A percentile compares a stretch with the other conserved stretches of the same genome.
phyloP scores from a whole-genome alignment of 768 basidiomycete genomes.

The Sarcodon aspratus region DNA sequence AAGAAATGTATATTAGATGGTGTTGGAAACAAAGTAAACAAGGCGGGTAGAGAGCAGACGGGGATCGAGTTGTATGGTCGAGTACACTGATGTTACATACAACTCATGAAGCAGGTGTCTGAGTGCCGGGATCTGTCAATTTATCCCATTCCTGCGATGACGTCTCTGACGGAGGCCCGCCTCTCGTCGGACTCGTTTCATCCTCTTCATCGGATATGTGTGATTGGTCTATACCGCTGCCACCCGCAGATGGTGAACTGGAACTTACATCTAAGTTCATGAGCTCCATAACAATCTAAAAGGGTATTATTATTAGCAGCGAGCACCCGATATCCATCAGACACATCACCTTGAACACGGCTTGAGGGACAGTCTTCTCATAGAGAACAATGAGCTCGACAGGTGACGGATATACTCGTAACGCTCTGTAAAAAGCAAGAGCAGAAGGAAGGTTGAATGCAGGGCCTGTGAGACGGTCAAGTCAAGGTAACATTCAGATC shows the following conservation, averaged over 20 bases:
- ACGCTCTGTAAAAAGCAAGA: constrained; percentile 83
- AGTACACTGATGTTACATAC: constrained; percentile 5
- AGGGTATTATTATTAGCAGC: not conserved
- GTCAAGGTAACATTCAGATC: not conserved
- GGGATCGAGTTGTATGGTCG: constrained; percentile 5
- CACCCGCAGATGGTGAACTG: constrained; percentile 28
- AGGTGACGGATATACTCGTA: constrained; percentile 90
- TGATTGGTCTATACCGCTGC: not conserved
- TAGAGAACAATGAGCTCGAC: constrained; percentile 93
- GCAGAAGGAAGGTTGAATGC: constrained; percentile 72
- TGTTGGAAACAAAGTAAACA: constrained; percentile 11
- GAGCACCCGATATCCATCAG: not conserved
- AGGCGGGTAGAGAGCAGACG: constrained; percentile 5
- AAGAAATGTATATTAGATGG: constrained; percentile 14
- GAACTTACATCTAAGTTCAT: constrained; percentile 84
- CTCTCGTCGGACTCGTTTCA: constrained; percentile 47
- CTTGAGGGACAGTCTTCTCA: constrained; percentile 77
- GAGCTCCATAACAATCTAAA: constrained; percentile 68
- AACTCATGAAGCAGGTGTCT: constrained; percentile 31
- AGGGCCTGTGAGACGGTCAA: constrained; percentile 42
- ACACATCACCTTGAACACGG: constrained; percentile 60
- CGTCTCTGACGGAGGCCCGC: constrained; percentile 72
- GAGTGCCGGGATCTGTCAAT: constrained; percentile 63
- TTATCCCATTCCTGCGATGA: constrained; percentile 90
- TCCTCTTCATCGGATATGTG: constrained; percentile 28